Conservation (phyloP, 2,329 filamentous ascomycete genomes). For the Arthrobotrys iridis region DNA sequence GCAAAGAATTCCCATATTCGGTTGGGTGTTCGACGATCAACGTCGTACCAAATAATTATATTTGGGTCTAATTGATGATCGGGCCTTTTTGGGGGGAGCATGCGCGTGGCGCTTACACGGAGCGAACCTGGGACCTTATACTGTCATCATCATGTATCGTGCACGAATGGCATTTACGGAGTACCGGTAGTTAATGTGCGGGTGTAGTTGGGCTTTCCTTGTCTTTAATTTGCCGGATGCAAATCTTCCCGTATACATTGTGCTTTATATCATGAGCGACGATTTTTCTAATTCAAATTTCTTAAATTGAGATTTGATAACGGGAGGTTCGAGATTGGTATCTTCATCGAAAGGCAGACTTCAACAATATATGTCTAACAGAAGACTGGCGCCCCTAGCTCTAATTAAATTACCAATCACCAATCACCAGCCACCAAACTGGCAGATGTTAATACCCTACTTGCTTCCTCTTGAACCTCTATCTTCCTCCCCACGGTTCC, state of each 20-base stretch:
- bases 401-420: constrained; percentile 5
- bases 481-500: constrained; percentile 30
- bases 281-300: constrained; percentile 13
- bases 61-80: constrained; percentile 12
- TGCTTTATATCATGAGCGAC: constrained; percentile 23
- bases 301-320: no score
- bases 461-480: constrained; percentile 27
- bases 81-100: background rate
- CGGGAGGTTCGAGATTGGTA: no score
- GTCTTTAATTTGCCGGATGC: background rate
- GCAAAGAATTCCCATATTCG: background rate
- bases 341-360: background rate
- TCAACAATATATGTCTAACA: background rate
- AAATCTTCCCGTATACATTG: constrained; percentile 33
- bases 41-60: constrained; percentile 3
- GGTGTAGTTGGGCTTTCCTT: constrained; percentile 10
- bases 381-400: background rate
- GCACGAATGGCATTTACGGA: constrained; percentile 16
- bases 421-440: constrained; percentile 49
- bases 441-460: constrained; percentile 31
- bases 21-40: background rate
- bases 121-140: constrained; percentile 10
- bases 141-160: constrained; percentile 26
- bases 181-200: constrained; percentile 13
- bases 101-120: background rate